These are phyloP conservation scores for Blastobotrys illinoisensis DNA, from an alignment of 1,139 yeast genomes.

Conservation along the genomic window DNA sequence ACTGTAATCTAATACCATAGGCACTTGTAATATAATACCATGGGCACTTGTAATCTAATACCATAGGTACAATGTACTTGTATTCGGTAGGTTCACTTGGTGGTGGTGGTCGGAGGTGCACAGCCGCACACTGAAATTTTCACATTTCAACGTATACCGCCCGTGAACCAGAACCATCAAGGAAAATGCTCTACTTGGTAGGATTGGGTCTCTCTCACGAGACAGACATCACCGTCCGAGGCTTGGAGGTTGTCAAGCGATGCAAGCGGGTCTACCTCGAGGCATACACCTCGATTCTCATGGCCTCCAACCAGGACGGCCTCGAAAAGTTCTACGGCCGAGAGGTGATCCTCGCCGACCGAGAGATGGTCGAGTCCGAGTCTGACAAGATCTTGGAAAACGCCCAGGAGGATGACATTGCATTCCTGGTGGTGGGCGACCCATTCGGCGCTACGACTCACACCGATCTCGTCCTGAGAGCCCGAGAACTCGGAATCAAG, in stretches of 20 bases:
- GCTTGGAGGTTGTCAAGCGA: slow-evolving; percentile 72
- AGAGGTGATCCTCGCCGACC: slow-evolving; percentile 80
- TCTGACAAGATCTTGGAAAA: slow-evolving; percentile 73
- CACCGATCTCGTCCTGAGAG: slow-evolving; percentile 86
- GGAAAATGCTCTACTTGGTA: slow-evolving; percentile 88
- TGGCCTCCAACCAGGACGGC: slow-evolving; percentile 73
- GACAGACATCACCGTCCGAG: slow-evolving; percentile 89
- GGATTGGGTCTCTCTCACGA: slow-evolving; percentile 91
- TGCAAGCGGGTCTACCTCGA: slow-evolving; percentile 89
- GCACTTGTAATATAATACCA: no score
- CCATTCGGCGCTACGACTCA: slow-evolving; percentile 98
- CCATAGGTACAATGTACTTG: no score
- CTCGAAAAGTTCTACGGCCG: slow-evolving; percentile 78
- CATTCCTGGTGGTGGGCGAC: slow-evolving; percentile 94
- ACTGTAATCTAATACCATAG: no score
- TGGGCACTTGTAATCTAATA: no score
- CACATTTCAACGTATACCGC: no score
- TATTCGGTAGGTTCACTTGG: no score
- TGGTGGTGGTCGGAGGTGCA: background rate
- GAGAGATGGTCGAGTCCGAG: slow-evolving; percentile 89
- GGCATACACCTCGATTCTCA: slow-evolving; percentile 89
- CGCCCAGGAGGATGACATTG: slow-evolving; percentile 76
- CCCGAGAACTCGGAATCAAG: slow-evolving; percentile 71
- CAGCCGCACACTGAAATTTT: slow-evolving; percentile 1
- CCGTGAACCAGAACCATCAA: no score